phyloP scores from a whole-genome alignment of 495 filamentous ascomycete genomes.

The Clohesyomyces aquaticus region DNA sequence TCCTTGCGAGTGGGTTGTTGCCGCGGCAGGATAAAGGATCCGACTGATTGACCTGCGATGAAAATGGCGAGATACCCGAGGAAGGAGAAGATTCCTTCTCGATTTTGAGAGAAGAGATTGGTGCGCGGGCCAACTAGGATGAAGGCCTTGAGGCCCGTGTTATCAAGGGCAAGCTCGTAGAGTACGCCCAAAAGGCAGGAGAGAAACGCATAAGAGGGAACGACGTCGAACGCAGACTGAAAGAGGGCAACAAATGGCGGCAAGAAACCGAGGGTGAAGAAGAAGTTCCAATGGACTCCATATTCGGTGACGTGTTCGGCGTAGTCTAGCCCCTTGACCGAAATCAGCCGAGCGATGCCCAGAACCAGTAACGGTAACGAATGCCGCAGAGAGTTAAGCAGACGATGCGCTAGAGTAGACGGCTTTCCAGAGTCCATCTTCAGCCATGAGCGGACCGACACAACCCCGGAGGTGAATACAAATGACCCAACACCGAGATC shows the following conservation, averaged over 20 bases:
- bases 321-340: conserved; percentile 92
- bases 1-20: conserved; percentile 32
- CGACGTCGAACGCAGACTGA: conserved; percentile 61
- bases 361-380: conserved; percentile 81
- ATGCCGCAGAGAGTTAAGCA: conserved; percentile 70
- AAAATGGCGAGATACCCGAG: conserved; percentile 94
- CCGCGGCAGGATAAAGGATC: conserved; percentile 75
- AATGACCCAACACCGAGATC: conserved; percentile 97
- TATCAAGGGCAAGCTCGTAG: conserved; percentile 78
- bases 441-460: conserved; percentile 83
- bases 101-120: conserved; percentile 70
- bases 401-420: conserved; percentile 55
- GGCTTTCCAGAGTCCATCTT: conserved; percentile 60
- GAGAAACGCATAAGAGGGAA: conserved; percentile 75
- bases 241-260: conserved; percentile 90
- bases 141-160: conserved; percentile 75
- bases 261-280: conserved; percentile 90
- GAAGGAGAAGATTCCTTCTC: conserved; percentile 91
- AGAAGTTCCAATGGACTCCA: conserved; percentile 99
- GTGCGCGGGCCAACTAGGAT: conserved; percentile 82
- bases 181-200: conserved; percentile 63
- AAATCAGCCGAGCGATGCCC: conserved; percentile 79
- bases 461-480: conserved; percentile 93
- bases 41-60: conserved; percentile 80
- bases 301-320: conserved; percentile 98